Base-by-base conservation (phyloP, 169 alveolate genomes). In the Haemoproteus tartakovskyi region DNA sequence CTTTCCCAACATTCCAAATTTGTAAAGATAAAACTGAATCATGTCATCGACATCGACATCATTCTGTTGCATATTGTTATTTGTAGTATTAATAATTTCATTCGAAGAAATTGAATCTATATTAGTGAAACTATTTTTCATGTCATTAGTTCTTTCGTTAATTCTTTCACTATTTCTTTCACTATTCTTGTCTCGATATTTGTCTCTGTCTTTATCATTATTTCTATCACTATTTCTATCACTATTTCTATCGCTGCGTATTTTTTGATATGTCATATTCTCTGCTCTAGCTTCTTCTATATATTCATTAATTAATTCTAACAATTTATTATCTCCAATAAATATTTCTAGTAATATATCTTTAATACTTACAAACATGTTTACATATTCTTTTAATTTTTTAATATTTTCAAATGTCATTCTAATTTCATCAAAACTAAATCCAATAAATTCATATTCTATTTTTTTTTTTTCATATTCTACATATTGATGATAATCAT, bases 331-430 rank as follows among this genome's bases (percentile, higher is more conserved):
- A 47, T 74, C 84, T n/a, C 78, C 78, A 16, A 54, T 24, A 26
- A 74, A 74, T 45, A 74, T 74, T 38, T 74, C 84, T 26, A 74
- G 38, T 27, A 74, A 38, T 27, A 74, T 74, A 38, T 74, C 84
- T 46, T 74, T 74, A 16, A 74, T 74, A 37, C 70, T 57, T 9
- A 74, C 78, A 50, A 74, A 74, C 78, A 74, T 74, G 50, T 57
- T 74, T 33, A 74, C 84, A 38, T 74, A 74, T 38, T 74, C 84
- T 45, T 74, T 74, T 33, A 74, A 9, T 30, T 74, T 74, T 24
- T 74, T 74, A 27, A 74, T 46, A 30, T 56, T 74, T 9, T 43
- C 45, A 60, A 74, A 74, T 0, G 84, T 59, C 78, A 56, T 57
- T n/a, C 59, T 74, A 16, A 74, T 74, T 43, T 74, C 84, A 2